Evolutionary conservation across 345 rosid species (phyloP), one percentile per base, ranked within the genome.

Genomic region (Barbarea vulgaris): DNA sequence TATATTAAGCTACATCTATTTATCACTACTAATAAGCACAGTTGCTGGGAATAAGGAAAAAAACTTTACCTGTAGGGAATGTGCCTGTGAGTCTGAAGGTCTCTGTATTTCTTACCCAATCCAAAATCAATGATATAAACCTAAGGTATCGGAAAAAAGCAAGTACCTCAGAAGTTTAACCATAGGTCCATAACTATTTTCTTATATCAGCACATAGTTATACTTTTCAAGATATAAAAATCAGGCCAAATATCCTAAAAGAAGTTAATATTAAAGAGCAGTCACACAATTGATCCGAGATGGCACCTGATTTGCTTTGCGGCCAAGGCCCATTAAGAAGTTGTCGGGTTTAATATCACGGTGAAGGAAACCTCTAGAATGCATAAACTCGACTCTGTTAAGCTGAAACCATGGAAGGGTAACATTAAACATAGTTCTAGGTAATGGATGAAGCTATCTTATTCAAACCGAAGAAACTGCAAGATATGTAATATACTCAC

Each of bases 1-100:
- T 12, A 63, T 51, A 28, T 10, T 33, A 1, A 24, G 36, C 39
- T 50, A 48, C 58, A 53, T 48, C 6, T 15, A 5, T 27, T 28
- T 42, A 56, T 37, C 13, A 15, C 27, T 4, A 31, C 9, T 31
- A 31, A 33, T 4, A n/a, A 46, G 27, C 21, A 59, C 57, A 34
- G 11, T 21, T 34, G 9, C 67, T 56, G 18, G 15, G 30, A 19
- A 44, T 31, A 9, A 12, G 8, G 44, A 46, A 22, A 41, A 18
- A 39, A 33, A 1, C 14, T 11, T 73, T 81, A 85, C 93, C 93
- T 83, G 73, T 89, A 89, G 4, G 93, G 93, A 57, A 89, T 89
- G 82, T 89, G 93, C 83, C 82, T 87, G 67, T 87, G 91, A 62
- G 96, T 89, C 78, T 87, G 96, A 80, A 87, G 91, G 74, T 89